Base-by-base conservation (phyloP, 306 rosid genomes). In the Phaseolus lunatus region DNA sequence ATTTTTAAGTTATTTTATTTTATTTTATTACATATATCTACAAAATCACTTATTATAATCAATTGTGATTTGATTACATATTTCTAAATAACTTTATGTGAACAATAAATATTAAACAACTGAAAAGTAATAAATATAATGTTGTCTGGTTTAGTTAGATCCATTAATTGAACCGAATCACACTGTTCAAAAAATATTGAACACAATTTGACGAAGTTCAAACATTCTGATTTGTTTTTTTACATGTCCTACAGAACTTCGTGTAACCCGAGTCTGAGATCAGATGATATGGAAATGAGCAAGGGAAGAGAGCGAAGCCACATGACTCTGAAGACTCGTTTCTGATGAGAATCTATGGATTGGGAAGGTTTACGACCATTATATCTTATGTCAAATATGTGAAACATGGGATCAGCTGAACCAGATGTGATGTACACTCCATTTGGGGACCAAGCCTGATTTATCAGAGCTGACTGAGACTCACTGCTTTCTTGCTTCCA, bases 401-500 rank as follows among this genome's bases (percentile, higher is more conserved):
- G 97, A 78, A 91, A 89, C 68, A 61, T 72, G 7, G 98, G 98
- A 76, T 93, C 98, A 11, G 90, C 92, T 10, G 97, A 89, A 23
- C 97, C 98, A 10, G 97, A 89, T 58, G 98, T 75, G 33, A 93
- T 80, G 33, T 81, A 80, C 14, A 88, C 54, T 31, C 98, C 97
- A 68, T 86, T 90, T 3, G 96, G 93, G 44, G 97, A 91, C 98
- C 98, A 93, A 23, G 89, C 87, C 67, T 91, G 97, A 62, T 91
- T 91, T 78, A 89, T 82, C 69, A 91, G 80, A 57, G 97, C 98
- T 23, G 98, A 93, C 77, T 91, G 98, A 72, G 92, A 87, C 22
- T 93, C 98, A 45, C 96, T 93, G 77, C 90, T 91, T 45, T 84
- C 89, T 83, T 93, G 98, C 88, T 89, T 90, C 97, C 97, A 93